A percentile compares a stretch with the other conserved stretches of the same genome.
phyloP scores from a whole-genome alignment of 2,329 filamentous ascomycete species.

The Fusarium duplospermum region DNA sequence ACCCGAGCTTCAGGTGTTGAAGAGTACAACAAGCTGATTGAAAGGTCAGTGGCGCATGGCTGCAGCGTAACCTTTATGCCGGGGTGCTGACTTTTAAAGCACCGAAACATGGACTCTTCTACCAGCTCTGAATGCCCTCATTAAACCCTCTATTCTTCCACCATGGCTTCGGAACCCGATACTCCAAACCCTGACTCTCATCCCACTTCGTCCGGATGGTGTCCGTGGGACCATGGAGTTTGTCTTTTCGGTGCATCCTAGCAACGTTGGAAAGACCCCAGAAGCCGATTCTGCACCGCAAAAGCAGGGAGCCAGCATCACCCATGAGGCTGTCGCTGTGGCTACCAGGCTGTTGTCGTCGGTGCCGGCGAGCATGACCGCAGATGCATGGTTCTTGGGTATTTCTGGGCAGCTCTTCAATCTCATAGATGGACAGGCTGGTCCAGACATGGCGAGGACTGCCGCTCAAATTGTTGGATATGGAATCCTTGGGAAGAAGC shows the following conservation, averaged over 20 bases:
- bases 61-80: neutral
- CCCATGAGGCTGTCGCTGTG: slow-evolving; percentile 74
- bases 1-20: slow-evolving; percentile 49
- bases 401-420: slow-evolving; percentile 70
- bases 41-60: slow-evolving; percentile 54
- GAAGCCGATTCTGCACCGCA: slow-evolving; percentile 57
- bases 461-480: slow-evolving; percentile 58
- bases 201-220: slow-evolving; percentile 72
- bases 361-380: slow-evolving; percentile 64
- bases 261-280: slow-evolving; percentile 55
- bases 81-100: slow-evolving; percentile 39
- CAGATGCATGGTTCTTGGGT: slow-evolving; percentile 69
- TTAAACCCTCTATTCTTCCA: slow-evolving; percentile 70
- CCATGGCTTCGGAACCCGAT: slow-evolving; percentile 70
- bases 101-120: slow-evolving; percentile 64
- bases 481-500: slow-evolving; percentile 73
- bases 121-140: slow-evolving; percentile 70
- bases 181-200: slow-evolving; percentile 66
- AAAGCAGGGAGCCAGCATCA: slow-evolving; percentile 72
- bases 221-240: slow-evolving; percentile 78
- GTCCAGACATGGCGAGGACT: slow-evolving; percentile 50
- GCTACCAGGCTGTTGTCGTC: slow-evolving; percentile 71
- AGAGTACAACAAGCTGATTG: slow-evolving; percentile 61
- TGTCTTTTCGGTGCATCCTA: slow-evolving; percentile 75
- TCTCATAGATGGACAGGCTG: slow-evolving; percentile 68